Conservation (phyloP, 305 asterid genomes). For the Fraxinus sp. region DNA sequence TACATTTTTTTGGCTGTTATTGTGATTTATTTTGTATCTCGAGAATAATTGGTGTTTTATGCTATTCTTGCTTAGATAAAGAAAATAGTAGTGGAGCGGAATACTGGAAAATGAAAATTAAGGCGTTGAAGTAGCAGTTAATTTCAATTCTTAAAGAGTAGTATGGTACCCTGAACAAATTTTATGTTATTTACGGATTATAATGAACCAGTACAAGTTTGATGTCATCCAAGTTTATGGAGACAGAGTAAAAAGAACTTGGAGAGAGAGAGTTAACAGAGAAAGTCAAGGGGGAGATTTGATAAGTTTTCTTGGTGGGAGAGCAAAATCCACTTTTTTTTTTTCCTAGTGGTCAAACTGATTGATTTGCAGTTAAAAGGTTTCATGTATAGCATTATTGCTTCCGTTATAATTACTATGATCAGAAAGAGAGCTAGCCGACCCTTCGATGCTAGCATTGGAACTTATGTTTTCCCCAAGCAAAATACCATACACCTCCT, state of each 20-base stretch:
- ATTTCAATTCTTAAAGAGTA: background rate
- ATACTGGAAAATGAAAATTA: background rate
- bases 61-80: background rate
- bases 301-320: background rate
- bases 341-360: background rate
- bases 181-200: no score
- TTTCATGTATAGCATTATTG: background rate
- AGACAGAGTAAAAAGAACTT: background rate
- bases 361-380: background rate
- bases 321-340: background rate
- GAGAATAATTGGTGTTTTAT: background rate
- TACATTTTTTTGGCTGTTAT: background rate
- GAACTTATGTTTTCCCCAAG: background rate
- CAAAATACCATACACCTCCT: background rate
- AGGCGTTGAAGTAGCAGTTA: background rate
- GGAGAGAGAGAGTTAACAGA: background rate
- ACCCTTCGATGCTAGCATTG: background rate
- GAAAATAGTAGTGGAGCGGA: background rate
- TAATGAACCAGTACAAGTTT: no score
- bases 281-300: background rate
- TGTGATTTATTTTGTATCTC: background rate
- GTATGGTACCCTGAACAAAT: no score
- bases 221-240: no score
- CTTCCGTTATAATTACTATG: background rate
- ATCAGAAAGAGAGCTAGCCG: background rate